Conservation (phyloP, 129 eudicot species). For the Lactuca sativa region DNA sequence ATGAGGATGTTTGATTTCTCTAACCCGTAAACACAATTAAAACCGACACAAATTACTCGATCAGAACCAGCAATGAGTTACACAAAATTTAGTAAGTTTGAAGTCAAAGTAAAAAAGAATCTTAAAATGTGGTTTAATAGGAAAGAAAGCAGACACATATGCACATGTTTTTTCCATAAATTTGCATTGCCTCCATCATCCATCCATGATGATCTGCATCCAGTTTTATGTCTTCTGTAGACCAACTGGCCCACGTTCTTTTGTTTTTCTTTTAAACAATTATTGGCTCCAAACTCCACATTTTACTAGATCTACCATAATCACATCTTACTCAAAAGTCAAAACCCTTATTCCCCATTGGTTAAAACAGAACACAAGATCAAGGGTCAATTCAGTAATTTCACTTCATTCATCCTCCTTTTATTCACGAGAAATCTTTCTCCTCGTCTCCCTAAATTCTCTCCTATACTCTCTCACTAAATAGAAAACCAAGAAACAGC, state of each 20-base stretch:
- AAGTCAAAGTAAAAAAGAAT: neutral
- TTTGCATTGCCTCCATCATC: slow-evolving; percentile 30
- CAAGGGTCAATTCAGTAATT: slow-evolving; percentile 22
- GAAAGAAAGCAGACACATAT: slow-evolving; percentile 21
- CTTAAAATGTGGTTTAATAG: slow-evolving; percentile 11
- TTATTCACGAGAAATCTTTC: slow-evolving; percentile 15
- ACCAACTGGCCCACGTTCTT: slow-evolving; percentile 59
- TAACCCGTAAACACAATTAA: too few relatives aligned
- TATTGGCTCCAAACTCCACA: slow-evolving; percentile 20
- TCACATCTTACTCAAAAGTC: slow-evolving; percentile 12
- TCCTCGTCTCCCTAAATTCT: slow-evolving; percentile 16
- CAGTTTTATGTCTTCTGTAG: slow-evolving; percentile 23
- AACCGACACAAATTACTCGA: too few relatives aligned
- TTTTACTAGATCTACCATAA: slow-evolving; percentile 37
- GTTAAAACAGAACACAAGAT: neutral
- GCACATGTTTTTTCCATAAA: slow-evolving; percentile 37
- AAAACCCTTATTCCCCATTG: slow-evolving; percentile 18
- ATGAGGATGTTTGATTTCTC: too few relatives aligned
- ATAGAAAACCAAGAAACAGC: slow-evolving; percentile 20
- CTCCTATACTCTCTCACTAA: neutral
- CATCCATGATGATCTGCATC: slow-evolving; percentile 57
- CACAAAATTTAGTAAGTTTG: neutral
- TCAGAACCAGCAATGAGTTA: too few relatives aligned
- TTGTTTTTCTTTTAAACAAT: slow-evolving; percentile 29
- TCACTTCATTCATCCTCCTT: slow-evolving; percentile 17